Percentiles rank a stretch among this genome's conserved stretches.
Conservation (phyloP, 2,329 filamentous ascomycete genomes). For the Sporothrix brunneoviolacea region DNA sequence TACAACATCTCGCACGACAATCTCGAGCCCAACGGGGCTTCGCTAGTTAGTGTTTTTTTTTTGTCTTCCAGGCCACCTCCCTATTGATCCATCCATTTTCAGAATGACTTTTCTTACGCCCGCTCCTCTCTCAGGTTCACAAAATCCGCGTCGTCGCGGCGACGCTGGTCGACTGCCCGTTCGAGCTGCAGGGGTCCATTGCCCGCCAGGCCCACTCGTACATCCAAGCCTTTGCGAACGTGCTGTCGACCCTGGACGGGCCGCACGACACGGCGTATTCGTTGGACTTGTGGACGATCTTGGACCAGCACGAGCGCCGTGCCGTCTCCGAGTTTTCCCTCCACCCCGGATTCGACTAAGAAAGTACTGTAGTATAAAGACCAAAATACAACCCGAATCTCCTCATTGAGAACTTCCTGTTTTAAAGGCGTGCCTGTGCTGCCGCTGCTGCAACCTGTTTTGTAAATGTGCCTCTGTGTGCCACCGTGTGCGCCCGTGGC, state of each 20-base stretch:
- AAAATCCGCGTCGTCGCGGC: neutral
- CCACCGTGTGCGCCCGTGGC: too few species aligned
- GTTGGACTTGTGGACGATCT: neutral
- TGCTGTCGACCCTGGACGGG: neutral
- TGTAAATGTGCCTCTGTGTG: too few species aligned
- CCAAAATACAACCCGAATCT: too few species aligned
- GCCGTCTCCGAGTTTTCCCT: neutral
- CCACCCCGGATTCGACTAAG: too few species aligned
- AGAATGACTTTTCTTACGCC: too few species aligned
- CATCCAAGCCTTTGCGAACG: neutral
- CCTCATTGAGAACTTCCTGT: too few species aligned
- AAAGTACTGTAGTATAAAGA: too few species aligned
- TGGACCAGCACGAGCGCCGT: neutral
- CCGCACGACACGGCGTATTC: neutral
- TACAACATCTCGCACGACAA: neutral
- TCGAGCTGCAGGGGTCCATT: neutral
- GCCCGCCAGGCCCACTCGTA: neutral
- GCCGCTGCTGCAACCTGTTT: too few species aligned
- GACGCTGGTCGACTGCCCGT: neutral
- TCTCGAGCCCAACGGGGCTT: neutral
- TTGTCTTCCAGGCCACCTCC: neutral
- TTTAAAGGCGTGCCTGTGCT: too few species aligned
- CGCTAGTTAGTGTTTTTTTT: neutral
- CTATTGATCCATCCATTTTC: neutral
- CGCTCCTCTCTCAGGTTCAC: too few species aligned